Evolutionary conservation across 2,329 filamentous ascomycete species (phyloP), one percentile per base, ranked within the genome.

Genomic region (Capronia epimyces): DNA sequence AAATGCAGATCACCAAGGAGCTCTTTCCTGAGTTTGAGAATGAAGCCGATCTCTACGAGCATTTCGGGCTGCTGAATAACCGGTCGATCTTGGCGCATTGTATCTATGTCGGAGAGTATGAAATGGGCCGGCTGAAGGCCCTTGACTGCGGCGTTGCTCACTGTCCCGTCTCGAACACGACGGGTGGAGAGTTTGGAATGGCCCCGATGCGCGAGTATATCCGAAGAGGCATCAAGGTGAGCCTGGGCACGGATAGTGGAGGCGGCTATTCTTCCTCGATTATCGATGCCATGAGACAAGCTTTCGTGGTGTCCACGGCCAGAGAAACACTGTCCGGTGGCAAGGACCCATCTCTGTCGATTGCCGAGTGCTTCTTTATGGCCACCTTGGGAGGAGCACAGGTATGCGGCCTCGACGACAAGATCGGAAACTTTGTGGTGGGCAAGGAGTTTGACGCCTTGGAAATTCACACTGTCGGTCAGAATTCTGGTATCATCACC

Each of bases 401-500:
- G 16, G 64, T 67, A 2, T 57, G 65, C 36, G 59, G 56, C 12
- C 57, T 66, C 37, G 57, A 57, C 2, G 57, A 62, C 0, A 70
- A 67, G 59, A 66, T 84, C 27, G 82, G 82, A 1, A 78, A 71
- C 50, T 83, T 85, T 49, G 69, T 67, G 10, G 66, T 72, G 1
- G 81, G 80, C 0, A 83, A 82, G 69, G 74, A 81, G 58, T 83
- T 84, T 60, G 81, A 84, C 66, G 81, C 78, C 0, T 53, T 80
- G 21, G 65, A 74, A 52, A 65, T 83, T 2, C 69, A 74, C 40
- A 71, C 75, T 60, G 16, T 10, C 16, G 13, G 36, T 13, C 6
- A 22, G 48, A 13, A 32, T n/a, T 32, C 29, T 32, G 74, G 75
- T 0, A 65, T 76, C 1, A 81, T 79, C 70, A 73, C 79, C 0